These are phyloP conservation scores for Leccinum cinnamomeum DNA, from an alignment of 1,284 basidiomycete genomes.

Conservation along the genomic window DNA sequence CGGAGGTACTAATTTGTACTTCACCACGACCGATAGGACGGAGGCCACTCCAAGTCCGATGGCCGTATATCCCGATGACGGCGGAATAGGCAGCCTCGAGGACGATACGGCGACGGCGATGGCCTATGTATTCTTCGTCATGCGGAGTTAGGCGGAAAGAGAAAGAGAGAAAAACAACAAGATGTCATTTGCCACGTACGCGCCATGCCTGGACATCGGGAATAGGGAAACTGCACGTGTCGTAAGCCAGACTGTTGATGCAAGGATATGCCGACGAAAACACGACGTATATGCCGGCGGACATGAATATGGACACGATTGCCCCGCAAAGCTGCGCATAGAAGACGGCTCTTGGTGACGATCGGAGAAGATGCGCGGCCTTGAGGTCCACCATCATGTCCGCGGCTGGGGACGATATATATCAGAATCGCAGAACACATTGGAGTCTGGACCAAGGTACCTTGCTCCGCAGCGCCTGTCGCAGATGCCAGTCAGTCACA, in stretches of 20 bases:
- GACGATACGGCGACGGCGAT: constrained; percentile 5
- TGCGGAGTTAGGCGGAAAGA: background rate
- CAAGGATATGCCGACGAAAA: constrained; percentile 68
- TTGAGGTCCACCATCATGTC: constrained; percentile 75
- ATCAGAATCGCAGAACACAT: background rate
- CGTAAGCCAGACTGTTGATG: constrained; percentile 44
- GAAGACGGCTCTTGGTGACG: constrained; percentile 70
- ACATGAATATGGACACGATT: constrained; percentile 8
- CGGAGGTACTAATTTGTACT: constrained; percentile 7
- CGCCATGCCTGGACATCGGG: constrained; percentile 25
- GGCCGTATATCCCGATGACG: constrained; percentile 4
- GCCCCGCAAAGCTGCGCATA: constrained; percentile 49
- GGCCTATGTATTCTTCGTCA: background rate
- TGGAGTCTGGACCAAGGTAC: background rate
- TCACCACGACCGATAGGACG: constrained; percentile 7
- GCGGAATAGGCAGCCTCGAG: constrained; percentile 5
- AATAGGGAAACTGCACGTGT: constrained; percentile 24
- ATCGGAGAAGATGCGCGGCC: constrained; percentile 66
- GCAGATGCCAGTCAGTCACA: background rate
- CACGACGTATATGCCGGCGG: constrained; percentile 4
- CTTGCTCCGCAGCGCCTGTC: constrained; percentile 4
- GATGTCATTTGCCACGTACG: constrained; percentile 27
- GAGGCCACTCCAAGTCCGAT: constrained; percentile 3
- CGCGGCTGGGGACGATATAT: constrained; percentile 33
- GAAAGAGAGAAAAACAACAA: background rate